Evolutionary conservation across 257 asterid species (phyloP).

Genomic region (Vinca minor): DNA sequence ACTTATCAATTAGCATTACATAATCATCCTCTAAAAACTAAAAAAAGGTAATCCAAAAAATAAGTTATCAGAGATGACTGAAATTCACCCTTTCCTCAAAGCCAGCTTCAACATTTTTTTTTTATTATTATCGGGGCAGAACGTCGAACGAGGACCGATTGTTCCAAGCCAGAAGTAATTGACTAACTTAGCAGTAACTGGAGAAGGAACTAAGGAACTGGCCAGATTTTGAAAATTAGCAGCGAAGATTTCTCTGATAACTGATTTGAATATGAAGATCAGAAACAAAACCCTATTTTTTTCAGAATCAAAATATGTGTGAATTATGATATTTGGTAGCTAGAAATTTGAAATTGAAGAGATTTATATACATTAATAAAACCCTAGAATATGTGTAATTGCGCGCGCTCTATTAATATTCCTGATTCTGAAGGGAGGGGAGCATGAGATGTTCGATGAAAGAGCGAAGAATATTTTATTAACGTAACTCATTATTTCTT

Average conservation of each 20-base stretch:
- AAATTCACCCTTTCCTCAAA: neutral
- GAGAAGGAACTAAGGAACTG: conserved; percentile 3
- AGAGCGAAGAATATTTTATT: neutral
- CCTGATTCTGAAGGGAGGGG: neutral
- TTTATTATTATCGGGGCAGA: no score
- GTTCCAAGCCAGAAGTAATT: no score
- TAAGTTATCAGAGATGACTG: neutral
- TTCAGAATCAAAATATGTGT: neutral
- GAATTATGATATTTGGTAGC: neutral
- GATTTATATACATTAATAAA: neutral
- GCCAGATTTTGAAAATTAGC: neutral
- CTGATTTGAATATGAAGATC: neutral
- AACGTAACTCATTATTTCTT: no score
- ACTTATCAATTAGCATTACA: neutral
- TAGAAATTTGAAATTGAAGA: neutral
- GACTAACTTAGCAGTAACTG: no score
- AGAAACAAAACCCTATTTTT: neutral
- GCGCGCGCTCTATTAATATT: neutral
- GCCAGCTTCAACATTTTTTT: neutral
- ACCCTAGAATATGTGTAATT: conserved; percentile 12
- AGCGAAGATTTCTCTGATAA: neutral
- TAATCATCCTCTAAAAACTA: no score
- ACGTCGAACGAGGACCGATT: no score
- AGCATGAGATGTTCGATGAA: neutral
- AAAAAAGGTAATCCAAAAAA: neutral